Evolutionary conservation across 352 stramenopile species (phyloP), one percentile per base, ranked within the genome.

Genomic region (Globisporangium perplexum): DNA sequence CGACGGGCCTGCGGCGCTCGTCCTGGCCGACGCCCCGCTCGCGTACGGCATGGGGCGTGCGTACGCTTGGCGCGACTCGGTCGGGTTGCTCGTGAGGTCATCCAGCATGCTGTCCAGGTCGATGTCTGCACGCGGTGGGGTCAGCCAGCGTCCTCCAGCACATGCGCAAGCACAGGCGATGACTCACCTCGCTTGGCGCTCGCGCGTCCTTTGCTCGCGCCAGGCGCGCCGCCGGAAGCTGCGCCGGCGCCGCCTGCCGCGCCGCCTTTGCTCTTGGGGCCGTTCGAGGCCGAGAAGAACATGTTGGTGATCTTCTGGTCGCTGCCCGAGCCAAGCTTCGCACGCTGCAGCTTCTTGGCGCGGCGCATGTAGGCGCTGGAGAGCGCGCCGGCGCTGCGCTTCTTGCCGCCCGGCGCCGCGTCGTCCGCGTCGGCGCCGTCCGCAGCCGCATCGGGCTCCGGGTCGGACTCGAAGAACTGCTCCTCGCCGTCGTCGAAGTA

Each of bases 271-370:
- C 47, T 38, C 50, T 77, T 83, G 38, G 71, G 58, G 12, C 62
- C 64, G 12, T 67, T 47, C 10, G 74, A 74, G 15, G 74, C 62
- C 12, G 81, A 90, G 63, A 92, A 92, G 53, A 94, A 94, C 79
- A 94, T 90, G 57, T 88, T 91, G 49, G 83, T 90, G 62, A 95
- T 95, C 69, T 95, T 94, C 60, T 90, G 78, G 46, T 90, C 85
- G 35, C 72, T 83, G 33, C 76, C 74, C 7, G 61, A 62, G 39
- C 78, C 78, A 0, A 93, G 68, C 59, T 95, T 93, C 8, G 83
- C 83, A 36, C 85, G 70, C 58, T 93, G 83, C 66, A 91, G 81
- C 61, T 84, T 90, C 66, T 95, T 93, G 24, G 83, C 83, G 38
- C 79, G 71, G 4, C 82, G 68, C 20, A 82, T 72, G 53, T 93